Evolutionary conservation across 1,139 yeast species (phyloP).

Genomic region (Sugiyamaella japonica): DNA sequence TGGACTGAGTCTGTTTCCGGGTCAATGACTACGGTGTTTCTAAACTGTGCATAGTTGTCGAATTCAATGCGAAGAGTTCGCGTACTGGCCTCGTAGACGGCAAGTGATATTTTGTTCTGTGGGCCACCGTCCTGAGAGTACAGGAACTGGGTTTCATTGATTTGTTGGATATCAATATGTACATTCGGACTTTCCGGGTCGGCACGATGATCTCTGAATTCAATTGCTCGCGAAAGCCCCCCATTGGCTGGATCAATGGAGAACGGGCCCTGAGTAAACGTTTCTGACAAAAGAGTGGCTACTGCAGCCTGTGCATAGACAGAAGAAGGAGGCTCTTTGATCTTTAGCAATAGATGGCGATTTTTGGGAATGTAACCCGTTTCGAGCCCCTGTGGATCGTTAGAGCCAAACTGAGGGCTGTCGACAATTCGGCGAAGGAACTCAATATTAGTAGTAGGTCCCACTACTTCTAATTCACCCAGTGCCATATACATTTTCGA

Average conservation of each 20-base stretch:
- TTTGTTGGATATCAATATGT: conserved; percentile 7
- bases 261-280: conserved; percentile 9
- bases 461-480: conserved; percentile 39
- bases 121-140: conserved; percentile 21
- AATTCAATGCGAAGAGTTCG: conserved; percentile 32
- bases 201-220: conserved; percentile 14
- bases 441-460: conserved; percentile 41
- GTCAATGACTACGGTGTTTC: conserved; percentile 36
- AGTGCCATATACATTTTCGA: conserved; percentile 36
- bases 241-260: conserved; percentile 21
- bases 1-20: conserved; percentile 30
- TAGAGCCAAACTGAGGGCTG: conserved; percentile 35
- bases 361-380: conserved; percentile 41
- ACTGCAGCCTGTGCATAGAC: conserved; percentile 40
- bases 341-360: conserved; percentile 29
- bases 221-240: conserved; percentile 17
- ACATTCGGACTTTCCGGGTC: conserved; percentile 12
- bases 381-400: conserved; percentile 37
- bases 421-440: conserved; percentile 37
- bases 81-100: conserved; percentile 17
- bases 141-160: conserved; percentile 20
- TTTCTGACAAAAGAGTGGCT: conserved; percentile 27
- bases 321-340: conserved; percentile 28
- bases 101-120: conserved; percentile 15
- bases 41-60: conserved; percentile 29